Evolutionary conservation across 495 filamentous ascomycete genomes (phyloP).

Genomic region (Lasiosphaeris hirsuta): DNA sequence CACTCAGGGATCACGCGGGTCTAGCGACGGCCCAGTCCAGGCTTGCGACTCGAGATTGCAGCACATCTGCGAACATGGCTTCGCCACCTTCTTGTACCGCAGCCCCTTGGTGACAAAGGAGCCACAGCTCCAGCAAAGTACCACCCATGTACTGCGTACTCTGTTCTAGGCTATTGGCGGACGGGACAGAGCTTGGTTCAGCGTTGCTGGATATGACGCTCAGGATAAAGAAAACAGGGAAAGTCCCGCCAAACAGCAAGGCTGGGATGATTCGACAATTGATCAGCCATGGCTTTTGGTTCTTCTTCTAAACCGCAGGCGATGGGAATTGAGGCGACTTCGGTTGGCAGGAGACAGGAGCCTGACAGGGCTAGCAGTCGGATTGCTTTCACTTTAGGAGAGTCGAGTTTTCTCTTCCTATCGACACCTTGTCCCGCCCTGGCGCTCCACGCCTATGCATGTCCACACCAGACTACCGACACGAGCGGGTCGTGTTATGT

Average conservation of each 20-base stretch:
- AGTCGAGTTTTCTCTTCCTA: not conserved
- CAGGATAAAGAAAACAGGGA: slow-evolving; percentile 7
- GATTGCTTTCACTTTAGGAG: not conserved
- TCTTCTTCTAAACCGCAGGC: not conserved
- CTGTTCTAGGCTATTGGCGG: too few species aligned
- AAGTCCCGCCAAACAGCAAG: not conserved
- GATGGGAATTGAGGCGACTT: not conserved
- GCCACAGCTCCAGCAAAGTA: not conserved
- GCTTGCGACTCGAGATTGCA: not conserved
- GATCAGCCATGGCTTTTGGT: not conserved
- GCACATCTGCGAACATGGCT: not conserved
- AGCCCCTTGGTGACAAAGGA: not conserved
- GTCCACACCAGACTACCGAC: not conserved
- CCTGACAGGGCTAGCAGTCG: too few species aligned
- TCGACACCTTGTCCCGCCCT: not conserved
- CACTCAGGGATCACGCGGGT: slow-evolving; percentile 1
- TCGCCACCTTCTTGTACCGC: slow-evolving; percentile 5
- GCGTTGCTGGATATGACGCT: slow-evolving; percentile 4
- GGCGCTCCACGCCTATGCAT: not conserved
- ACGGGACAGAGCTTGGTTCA: slow-evolving; percentile 10
- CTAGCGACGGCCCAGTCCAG: slow-evolving; percentile 11
- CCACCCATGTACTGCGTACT: not conserved
- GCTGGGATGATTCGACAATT: not conserved
- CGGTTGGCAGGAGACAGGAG: not conserved
- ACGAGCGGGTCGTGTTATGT: not conserved